Evolutionary conservation across 768 basidiomycete genomes (phyloP).

Genomic region (Mycena alexandri): DNA sequence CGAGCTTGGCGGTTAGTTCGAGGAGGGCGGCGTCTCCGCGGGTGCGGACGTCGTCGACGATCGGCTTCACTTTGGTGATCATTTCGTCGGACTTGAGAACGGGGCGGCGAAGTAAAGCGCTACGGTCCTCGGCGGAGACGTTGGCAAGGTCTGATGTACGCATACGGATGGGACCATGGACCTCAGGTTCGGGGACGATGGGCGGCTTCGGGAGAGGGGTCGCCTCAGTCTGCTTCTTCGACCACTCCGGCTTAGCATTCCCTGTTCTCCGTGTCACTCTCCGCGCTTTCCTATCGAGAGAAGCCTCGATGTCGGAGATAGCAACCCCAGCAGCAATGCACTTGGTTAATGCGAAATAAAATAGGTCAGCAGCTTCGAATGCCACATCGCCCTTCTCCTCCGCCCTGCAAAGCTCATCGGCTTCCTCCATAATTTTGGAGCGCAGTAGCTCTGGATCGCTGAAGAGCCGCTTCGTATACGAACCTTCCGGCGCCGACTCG

Average conservation of each 20-base stretch:
- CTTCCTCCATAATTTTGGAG: conserved; percentile 98
- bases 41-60: conserved; percentile 87
- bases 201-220: conserved; percentile 40
- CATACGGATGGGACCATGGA: conserved; percentile 77
- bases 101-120: conserved; percentile 84
- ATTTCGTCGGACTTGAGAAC: conserved; percentile 90
- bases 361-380: conserved; percentile 94
- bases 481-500: conserved; percentile 85
- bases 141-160: conserved; percentile 73
- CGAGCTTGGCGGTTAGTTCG: conserved; percentile 93
- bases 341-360: conserved; percentile 92
- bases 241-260: conserved; percentile 91
- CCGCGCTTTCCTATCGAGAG: conserved; percentile 86
- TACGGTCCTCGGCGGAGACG: conserved; percentile 65
- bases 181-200: conserved; percentile 37
- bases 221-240: conserved; percentile 43
- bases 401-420: conserved; percentile 93
- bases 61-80: conserved; percentile 94
- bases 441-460: conserved; percentile 82
- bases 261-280: conserved; percentile 90
- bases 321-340: conserved; percentile 88
- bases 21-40: conserved; percentile 90
- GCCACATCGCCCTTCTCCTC: conserved; percentile 84
- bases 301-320: conserved; percentile 85
- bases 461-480: conserved; percentile 92